phyloP scores from a whole-genome alignment of 495 filamentous ascomycete genomes.

The Apodospora peruviana region DNA sequence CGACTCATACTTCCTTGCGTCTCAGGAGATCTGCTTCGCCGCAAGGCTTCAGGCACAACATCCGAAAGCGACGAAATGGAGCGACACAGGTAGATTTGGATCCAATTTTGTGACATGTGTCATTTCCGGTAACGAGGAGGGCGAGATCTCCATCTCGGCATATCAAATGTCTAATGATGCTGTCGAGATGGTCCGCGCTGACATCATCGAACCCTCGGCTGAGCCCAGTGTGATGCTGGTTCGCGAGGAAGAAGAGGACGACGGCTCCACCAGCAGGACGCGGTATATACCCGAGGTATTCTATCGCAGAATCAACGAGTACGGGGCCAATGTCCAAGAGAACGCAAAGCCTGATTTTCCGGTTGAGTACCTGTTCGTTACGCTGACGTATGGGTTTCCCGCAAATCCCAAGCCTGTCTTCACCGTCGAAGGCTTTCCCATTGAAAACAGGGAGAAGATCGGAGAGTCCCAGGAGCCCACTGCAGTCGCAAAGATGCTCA shows the following conservation, averaged over 20 bases:
- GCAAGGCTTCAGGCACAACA: constrained; percentile 80
- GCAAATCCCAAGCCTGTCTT: constrained; percentile 71
- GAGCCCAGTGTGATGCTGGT: constrained; percentile 94
- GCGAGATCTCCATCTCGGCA: constrained; percentile 79
- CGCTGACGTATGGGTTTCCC: constrained; percentile 94
- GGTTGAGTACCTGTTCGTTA: constrained; percentile 92
- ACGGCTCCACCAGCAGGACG: constrained; percentile 59
- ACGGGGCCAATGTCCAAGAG: constrained; percentile 91
- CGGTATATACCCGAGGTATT: constrained; percentile 98
- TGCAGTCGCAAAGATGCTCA: constrained; percentile 34
- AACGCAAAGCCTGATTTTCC: constrained; percentile 96
- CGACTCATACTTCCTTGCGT: constrained; percentile 91
- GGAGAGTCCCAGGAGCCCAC: constrained; percentile 70
- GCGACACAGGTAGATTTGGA: constrained; percentile 87
- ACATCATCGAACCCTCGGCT: constrained; percentile 91
- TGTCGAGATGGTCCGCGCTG: constrained; percentile 93
- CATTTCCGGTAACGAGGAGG: constrained; percentile 83
- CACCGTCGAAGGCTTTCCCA: constrained; percentile 63
- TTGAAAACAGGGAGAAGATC: constrained; percentile 82
- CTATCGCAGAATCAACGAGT: constrained; percentile 92
- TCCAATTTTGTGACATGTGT: constrained; percentile 97
- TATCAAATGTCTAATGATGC: constrained; percentile 94
- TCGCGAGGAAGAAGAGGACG: constrained; percentile 82
- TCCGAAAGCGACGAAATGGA: constrained; percentile 94
- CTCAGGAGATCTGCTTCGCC: constrained; percentile 85